These are phyloP conservation scores for Metschnikowia reukaufii DNA, from an alignment of 805 yeast genomes.

Conservation along the genomic window DNA sequence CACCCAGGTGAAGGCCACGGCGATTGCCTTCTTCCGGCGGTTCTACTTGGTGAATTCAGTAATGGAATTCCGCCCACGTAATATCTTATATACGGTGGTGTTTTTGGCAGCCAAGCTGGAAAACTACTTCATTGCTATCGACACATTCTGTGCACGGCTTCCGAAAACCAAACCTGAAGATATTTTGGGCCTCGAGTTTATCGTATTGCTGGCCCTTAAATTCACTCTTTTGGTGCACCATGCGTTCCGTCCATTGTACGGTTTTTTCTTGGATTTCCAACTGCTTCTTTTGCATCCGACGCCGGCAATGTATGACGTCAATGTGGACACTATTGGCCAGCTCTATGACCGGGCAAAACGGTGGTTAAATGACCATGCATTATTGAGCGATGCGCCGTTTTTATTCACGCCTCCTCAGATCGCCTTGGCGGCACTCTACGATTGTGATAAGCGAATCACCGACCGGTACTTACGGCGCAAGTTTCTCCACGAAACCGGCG, in stretches of 20 bases:
- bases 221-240: conserved; percentile 87
- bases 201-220: conserved; percentile 65
- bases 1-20: conserved; percentile 85
- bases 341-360: conserved; percentile 70
- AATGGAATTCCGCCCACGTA: conserved; percentile 86
- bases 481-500: conserved; percentile 35
- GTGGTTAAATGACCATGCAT: conserved; percentile 62
- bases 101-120: conserved; percentile 93
- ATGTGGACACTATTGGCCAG: conserved; percentile 56
- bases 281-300: conserved; percentile 44
- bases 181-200: conserved; percentile 77
- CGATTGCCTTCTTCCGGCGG: conserved; percentile 75
- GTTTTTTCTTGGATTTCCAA: conserved; percentile 91
- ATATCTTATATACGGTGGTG: conserved; percentile 66
- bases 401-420: conserved; percentile 92
- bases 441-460: conserved; percentile 61
- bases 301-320: conserved; percentile 46
- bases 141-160: conserved; percentile 70
- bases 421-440: conserved; percentile 81
- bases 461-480: conserved; percentile 67
- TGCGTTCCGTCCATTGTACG: conserved; percentile 87
- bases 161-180: conserved; percentile 64
- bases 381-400: conserved; percentile 71
- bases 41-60: conserved; percentile 80
- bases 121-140: conserved; percentile 83